phyloP scores from a whole-genome alignment of 176 grass and related monocot genomes.

The Musa troglodytarum region DNA sequence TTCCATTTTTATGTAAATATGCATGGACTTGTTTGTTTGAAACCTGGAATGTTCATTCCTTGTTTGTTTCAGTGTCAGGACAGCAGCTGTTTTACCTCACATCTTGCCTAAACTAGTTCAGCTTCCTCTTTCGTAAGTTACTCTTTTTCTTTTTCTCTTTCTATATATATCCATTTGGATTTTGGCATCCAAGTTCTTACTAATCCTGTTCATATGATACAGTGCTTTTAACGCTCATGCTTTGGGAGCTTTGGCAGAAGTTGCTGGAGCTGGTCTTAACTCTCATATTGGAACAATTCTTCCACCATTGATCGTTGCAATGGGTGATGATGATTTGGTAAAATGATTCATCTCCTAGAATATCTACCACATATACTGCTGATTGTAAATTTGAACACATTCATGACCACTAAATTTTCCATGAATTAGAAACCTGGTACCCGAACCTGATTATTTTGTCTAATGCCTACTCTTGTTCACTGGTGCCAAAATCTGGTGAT shows the following conservation, averaged over 20 bases:
- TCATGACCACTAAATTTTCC: no score
- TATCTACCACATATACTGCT: background rate
- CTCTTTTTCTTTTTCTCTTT: constrained; percentile 8
- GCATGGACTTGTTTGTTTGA: background rate
- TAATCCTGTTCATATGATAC: constrained; percentile 22
- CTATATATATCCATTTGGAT: constrained; percentile 1
- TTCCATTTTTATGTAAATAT: background rate
- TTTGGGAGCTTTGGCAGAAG: constrained; percentile 88
- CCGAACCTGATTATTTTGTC: no score
- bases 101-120: constrained; percentile 98
- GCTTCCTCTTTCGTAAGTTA: constrained; percentile 77
- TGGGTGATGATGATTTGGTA: constrained; percentile 62
- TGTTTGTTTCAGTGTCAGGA: constrained; percentile 63
- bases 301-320: constrained; percentile 73
- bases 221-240: constrained; percentile 99
- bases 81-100: constrained; percentile 85
- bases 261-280: constrained; percentile 82
- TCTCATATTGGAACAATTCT: constrained; percentile 89
- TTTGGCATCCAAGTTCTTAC: constrained; percentile 23
- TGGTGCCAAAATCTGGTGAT: no score
- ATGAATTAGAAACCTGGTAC: no score
- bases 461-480: no score
- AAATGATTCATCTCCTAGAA: background rate
- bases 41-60: constrained; percentile 17
- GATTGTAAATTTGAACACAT: background rate